These are phyloP conservation scores for Marchantia paleacea DNA, from an alignment of 225 moss, liverwort and hornwort species.

Conservation along the genomic window DNA sequence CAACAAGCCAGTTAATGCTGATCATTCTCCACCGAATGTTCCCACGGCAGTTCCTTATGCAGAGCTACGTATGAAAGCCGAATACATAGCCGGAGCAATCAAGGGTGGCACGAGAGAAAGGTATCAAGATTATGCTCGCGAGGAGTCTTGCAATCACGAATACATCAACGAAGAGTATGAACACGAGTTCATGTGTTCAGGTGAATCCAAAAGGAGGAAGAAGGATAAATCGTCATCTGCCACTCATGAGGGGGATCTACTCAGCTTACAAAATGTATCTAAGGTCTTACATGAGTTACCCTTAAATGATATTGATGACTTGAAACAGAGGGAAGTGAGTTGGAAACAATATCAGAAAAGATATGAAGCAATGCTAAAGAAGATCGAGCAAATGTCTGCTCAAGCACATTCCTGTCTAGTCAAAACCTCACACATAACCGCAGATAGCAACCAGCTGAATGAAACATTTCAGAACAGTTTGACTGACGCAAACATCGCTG, in stretches of 20 bases:
- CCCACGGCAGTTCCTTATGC: neutral
- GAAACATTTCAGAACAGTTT: neutral
- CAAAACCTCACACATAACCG: neutral
- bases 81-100: slow-evolving; percentile 15
- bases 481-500: neutral
- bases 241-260: neutral
- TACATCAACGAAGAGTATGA: neutral
- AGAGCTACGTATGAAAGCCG: slow-evolving; percentile 6
- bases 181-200: neutral
- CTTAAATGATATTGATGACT: neutral
- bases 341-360: slow-evolving; percentile 13
- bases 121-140: neutral
- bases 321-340: neutral
- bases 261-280: neutral
- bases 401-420: neutral
- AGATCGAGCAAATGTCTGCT: neutral
- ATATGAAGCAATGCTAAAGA: neutral
- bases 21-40: no score
- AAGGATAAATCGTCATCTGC: neutral
- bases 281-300: neutral
- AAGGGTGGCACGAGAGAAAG: neutral
- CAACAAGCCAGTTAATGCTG: neutral
- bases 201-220: neutral
- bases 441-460: neutral
- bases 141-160: slow-evolving; percentile 5